phyloP scores from a whole-genome alignment of 495 filamentous ascomycete genomes.

The Xylaria intraflava region DNA sequence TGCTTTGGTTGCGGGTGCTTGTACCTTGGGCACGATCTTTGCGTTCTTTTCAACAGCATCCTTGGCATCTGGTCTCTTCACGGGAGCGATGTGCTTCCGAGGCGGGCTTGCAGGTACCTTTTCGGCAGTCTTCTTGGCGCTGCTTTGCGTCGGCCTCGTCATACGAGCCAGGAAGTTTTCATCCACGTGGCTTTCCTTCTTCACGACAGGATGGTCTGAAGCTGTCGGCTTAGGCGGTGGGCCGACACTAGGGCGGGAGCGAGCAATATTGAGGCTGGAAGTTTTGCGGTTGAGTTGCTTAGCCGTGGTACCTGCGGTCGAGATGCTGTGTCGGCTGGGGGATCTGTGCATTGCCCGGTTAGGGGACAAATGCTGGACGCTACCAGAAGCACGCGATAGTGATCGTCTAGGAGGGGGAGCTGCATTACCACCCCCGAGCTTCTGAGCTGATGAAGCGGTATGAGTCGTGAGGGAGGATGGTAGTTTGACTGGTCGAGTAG shows the following conservation, averaged over 20 bases:
- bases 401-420: conserved; percentile 32
- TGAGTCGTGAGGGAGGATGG: conserved; percentile 56
- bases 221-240: conserved; percentile 39
- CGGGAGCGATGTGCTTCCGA: conserved; percentile 23
- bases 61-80: conserved; percentile 19
- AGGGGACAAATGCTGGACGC: conserved; percentile 15
- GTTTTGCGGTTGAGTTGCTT: conserved; percentile 35
- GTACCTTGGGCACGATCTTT: conserved; percentile 25
- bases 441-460: conserved; percentile 56
- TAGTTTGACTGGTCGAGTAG: conserved; percentile 55
- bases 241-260: conserved; percentile 44
- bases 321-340: conserved; percentile 41
- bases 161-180: conserved; percentile 82
- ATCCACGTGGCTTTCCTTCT: conserved; percentile 48
- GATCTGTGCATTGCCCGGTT: conserved; percentile 28
- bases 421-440: conserved; percentile 30
- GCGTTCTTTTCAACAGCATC: conserved; percentile 14
- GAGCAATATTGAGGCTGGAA: conserved; percentile 33
- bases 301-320: conserved; percentile 18
- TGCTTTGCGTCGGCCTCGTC: conserved; percentile 84
- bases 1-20: conserved; percentile 16
- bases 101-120: conserved; percentile 48
- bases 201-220: conserved; percentile 35
- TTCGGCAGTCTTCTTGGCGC: conserved; percentile 68
- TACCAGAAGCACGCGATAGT: conserved; percentile 31